phyloP scores from a whole-genome alignment of 2,329 filamentous ascomycete genomes.

The Exserohilum rostratum region DNA sequence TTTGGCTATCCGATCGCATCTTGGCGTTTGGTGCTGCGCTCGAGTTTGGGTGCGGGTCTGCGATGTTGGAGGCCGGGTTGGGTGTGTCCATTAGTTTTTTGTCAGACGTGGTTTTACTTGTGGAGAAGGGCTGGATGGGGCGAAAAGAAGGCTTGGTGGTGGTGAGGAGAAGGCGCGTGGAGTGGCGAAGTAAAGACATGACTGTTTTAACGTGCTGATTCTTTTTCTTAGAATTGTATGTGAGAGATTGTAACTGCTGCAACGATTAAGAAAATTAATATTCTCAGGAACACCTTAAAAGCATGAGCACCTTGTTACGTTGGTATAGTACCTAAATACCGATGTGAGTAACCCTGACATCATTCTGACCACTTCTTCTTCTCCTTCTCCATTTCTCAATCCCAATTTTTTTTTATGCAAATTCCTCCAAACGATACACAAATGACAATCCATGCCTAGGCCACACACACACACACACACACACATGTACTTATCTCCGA shows the following conservation, averaged over 20 bases:
- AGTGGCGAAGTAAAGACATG: slow-evolving; percentile 5
- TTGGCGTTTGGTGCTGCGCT: slow-evolving; percentile 30
- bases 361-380: slow-evolving; percentile 21
- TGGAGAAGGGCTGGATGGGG: background rate
- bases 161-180: background rate
- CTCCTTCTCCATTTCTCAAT: no score
- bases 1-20: slow-evolving; percentile 31
- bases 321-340: no score
- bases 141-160: background rate
- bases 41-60: slow-evolving; percentile 24
- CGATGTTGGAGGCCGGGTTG: slow-evolving; percentile 27
- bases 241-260: no score
- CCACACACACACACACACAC: no score
- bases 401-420: no score
- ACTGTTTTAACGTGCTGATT: background rate
- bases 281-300: no score
- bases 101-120: no score
- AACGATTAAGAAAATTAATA: no score
- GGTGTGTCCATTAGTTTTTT: slow-evolving; percentile 24
- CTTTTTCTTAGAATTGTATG: background rate
- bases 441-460: no score
- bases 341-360: slow-evolving; percentile 10
- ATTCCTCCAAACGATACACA: no score
- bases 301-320: no score
- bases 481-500: no score